A percentile compares a stretch with the other conserved stretches of the same genome.
Evolutionary conservation across 768 basidiomycete genomes (phyloP).

Genomic region (Brasilioporus rufonigricans): DNA sequence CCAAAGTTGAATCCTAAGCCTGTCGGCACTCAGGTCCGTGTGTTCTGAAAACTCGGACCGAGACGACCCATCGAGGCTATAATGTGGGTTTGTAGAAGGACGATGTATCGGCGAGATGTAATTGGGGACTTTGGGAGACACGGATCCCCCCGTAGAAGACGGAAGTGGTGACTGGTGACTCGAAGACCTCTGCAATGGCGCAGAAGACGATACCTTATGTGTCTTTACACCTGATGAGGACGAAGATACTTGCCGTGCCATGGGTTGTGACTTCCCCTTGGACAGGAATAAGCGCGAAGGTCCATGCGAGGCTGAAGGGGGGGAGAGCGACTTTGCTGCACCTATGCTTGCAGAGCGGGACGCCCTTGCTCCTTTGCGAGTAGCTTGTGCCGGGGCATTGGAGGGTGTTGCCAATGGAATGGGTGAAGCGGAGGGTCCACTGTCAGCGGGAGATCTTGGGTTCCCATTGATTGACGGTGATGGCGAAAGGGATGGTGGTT

Average conservation of each 20-base stretch:
- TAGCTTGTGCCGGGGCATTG: conserved; percentile 1
- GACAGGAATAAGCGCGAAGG: conserved; percentile 11
- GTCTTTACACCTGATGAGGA: conserved; percentile 17
- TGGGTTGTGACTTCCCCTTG: conserved; percentile 17
- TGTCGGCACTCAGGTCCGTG: conserved; percentile 51
- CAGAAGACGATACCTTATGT: conserved; percentile 25
- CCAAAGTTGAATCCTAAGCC: conserved; percentile 59
- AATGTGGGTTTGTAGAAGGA: conserved; percentile 83
- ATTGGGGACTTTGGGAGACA: conserved; percentile 43
- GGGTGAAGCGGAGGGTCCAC: conserved; percentile 20
- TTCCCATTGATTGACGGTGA: conserved; percentile 26
- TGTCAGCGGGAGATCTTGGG: conserved; percentile 24
- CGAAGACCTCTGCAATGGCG: conserved; percentile 23
- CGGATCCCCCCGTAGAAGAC: conserved; percentile 11
- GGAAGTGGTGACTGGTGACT: conserved; percentile 25
- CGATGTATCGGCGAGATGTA: conserved; percentile 78
- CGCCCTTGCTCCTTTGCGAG: conserved; percentile 14
- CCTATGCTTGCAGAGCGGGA: conserved; percentile 19
- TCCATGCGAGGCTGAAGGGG: conserved; percentile 2
- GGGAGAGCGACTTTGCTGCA: conserved; percentile 14
- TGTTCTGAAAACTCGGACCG: conserved; percentile 52
- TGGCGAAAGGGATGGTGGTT: conserved; percentile 22
- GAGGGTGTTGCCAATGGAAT: neutral
- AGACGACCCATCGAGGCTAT: conserved; percentile 53
- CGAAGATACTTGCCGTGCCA: conserved; percentile 18